Evolutionary conservation across 495 filamentous ascomycete species (phyloP), one percentile per base, ranked within the genome.

Genomic region (Clohesyomyces aquaticus): DNA sequence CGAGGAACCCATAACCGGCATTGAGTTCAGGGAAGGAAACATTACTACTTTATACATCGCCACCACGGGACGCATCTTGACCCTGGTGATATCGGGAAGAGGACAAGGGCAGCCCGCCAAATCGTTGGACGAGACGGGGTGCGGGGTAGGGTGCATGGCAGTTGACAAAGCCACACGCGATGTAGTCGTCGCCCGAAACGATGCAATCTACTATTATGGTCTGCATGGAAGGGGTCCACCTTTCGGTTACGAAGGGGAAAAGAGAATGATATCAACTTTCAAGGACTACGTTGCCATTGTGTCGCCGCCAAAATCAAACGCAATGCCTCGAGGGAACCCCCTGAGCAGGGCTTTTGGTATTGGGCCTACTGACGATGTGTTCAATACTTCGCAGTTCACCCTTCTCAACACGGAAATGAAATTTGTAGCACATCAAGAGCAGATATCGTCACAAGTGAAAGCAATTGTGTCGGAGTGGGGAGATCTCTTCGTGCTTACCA

Each of bases 141-240:
- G 93, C 72, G 93, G 82, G 14, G 82, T 96, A 27, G 91, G 91
- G 0, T 98, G 94, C 69, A 96, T 98, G 93, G 90, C 90, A 2
- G 78, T 92, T 14, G 90, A 96, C 71, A 82, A 82, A 59, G 81
- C 82, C 59, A 89, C 84, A 4, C 90, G 88, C 0, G 90, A 97
- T 66, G 87, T 98, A 54, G 83, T 98, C 19, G 88, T 98, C 23
- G 94, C 86, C 1, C 81, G 94, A 46, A 93, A 97, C 65, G 94
- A 98, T 83, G 94, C 93, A 2, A 86, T 98, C 58, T 96, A 96
- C 77, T 91, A 88, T 53, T 98, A 98, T 74, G 90, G 90, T 0
- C 76, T 87, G 0, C 89, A 93, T 62, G 95, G 94, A 3, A 83
- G 91, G 47, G 91, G 91, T 0, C 87, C 90, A 19, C 91, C 88